These are phyloP conservation scores for Penicillium sp. DNA, from an alignment of 2,329 filamentous ascomycete genomes.

Conservation along the genomic window DNA sequence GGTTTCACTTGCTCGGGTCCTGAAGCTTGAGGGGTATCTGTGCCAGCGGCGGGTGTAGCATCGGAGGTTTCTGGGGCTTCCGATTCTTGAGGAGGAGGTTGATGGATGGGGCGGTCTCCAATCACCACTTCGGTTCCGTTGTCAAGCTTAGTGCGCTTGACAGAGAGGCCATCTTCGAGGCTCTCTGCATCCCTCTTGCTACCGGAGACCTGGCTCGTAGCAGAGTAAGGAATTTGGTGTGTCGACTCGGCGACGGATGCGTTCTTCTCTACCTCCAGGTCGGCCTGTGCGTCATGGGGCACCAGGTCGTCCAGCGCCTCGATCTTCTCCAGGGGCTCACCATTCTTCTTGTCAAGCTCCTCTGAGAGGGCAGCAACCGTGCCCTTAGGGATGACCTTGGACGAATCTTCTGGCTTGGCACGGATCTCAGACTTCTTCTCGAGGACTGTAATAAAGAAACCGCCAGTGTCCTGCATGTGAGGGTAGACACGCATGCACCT, in stretches of 20 bases:
- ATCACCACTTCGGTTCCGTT: slow-evolving; percentile 44
- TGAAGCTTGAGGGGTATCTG: slow-evolving; percentile 21
- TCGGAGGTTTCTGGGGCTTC: slow-evolving; percentile 31
- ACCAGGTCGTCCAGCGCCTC: slow-evolving; percentile 47
- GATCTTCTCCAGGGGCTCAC: slow-evolving; percentile 42
- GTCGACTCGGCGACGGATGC: slow-evolving; percentile 41
- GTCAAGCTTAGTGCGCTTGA: slow-evolving; percentile 52
- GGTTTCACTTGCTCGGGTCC: slow-evolving; percentile 24
- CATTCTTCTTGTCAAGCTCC: slow-evolving; percentile 42
- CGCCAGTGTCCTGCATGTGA: slow-evolving; percentile 93
- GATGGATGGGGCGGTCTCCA: slow-evolving; percentile 44
- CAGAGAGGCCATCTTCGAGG: slow-evolving; percentile 42
- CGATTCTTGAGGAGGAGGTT: slow-evolving; percentile 31
- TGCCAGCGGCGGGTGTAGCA: slow-evolving; percentile 27
- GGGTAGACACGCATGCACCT: slow-evolving; percentile 93
- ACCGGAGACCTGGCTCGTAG: slow-evolving; percentile 31
- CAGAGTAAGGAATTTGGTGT: slow-evolving; percentile 40
- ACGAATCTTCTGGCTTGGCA: slow-evolving; percentile 68
- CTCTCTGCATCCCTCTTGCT: slow-evolving; percentile 41
- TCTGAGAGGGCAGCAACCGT: slow-evolving; percentile 43
- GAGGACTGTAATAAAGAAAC: slow-evolving; percentile 95
- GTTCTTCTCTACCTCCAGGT: slow-evolving; percentile 39
- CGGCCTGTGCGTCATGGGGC: slow-evolving; percentile 32
- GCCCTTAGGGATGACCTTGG: slow-evolving; percentile 44
- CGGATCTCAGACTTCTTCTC: slow-evolving; percentile 90